Base-by-base conservation (phyloP, 108 stramenopile genomes). In the Licmophora abbreviata region DNA sequence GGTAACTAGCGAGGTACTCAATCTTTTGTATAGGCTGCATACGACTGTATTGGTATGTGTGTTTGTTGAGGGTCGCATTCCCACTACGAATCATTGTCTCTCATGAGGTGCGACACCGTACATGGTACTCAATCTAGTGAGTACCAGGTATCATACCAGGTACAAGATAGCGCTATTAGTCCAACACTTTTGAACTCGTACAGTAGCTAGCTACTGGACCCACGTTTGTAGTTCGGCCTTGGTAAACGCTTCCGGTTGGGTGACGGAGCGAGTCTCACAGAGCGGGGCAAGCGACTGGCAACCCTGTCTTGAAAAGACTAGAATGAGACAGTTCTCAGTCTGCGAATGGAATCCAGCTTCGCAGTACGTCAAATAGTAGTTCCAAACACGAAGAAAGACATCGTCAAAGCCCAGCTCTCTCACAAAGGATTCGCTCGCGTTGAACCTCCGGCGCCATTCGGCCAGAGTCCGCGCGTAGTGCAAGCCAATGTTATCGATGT, bases 331-430 rank as follows among this genome's bases (percentile, higher is more conserved):
- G 36, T 87, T 76, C 48, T 82, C 79, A 21, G 79, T 87, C 44
- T 83, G 75, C 12, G 75, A 72, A 23, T 63, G 51, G 60, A 98
- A 97, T 14, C 92, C 96, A 22, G 97, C 96, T 69, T 97, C 95
- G 59, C 96, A 97, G 56, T 97, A 97, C 8, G 81, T 67, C 50
- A 98, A 56, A 68, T 97, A 97, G 71, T 95, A 95, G 60, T 97
- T 94, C 93, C 94, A 97, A 30, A 86, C 83, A 11, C 96, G 82
- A 26, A 96, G 50, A 58, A 96, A 97, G 2, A 79, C 77, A 59
- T 93, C 91, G 58, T 97, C 95, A 63, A 97, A 97, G 18, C 96
- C 96, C 25, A 93, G 68, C 24, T 68, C 60, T 36, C 74, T 55
- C 6, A 92, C 84, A 18, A 55, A 33, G 10, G 47, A 54, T 32